Conservation (phyloP, 306 rosid species). For the Mucuna pruriens region DNA sequence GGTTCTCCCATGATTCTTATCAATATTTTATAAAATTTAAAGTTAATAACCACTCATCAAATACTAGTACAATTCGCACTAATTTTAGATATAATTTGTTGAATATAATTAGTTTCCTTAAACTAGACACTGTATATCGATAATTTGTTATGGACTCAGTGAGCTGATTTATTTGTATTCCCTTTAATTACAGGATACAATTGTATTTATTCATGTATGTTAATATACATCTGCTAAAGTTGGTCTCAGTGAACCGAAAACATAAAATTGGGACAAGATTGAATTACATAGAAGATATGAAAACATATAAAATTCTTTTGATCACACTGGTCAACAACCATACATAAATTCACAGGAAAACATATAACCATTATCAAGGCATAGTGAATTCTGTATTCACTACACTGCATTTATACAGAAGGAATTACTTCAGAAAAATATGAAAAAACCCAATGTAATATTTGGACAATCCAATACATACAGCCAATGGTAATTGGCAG, state of each 20-base stretch:
- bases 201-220: not conserved
- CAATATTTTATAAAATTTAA: not conserved
- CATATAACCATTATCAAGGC: not conserved
- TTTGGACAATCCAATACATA: not conserved
- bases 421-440: not conserved
- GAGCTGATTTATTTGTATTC: not conserved
- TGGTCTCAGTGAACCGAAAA: not conserved
- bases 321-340: not conserved
- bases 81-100: not conserved
- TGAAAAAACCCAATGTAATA: not conserved
- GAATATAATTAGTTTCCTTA: not conserved
- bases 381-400: not conserved
- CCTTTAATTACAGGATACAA: not conserved
- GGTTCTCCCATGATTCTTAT: too few species aligned
- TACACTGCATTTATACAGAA: not conserved
- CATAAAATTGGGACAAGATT: slow-evolving; percentile 16
- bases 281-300: not conserved
- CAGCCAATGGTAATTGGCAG: not conserved
- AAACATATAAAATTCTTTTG: not conserved
- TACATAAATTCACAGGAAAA: not conserved
- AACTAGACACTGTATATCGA: not conserved
- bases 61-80: slow-evolving; percentile 9
- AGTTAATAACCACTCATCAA: slow-evolving; percentile 25
- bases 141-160: not conserved
- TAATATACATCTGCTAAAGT: not conserved